These are phyloP conservation scores for Ustilago loliicola DNA, from an alignment of 1,284 basidiomycete species.

Conservation along the genomic window DNA sequence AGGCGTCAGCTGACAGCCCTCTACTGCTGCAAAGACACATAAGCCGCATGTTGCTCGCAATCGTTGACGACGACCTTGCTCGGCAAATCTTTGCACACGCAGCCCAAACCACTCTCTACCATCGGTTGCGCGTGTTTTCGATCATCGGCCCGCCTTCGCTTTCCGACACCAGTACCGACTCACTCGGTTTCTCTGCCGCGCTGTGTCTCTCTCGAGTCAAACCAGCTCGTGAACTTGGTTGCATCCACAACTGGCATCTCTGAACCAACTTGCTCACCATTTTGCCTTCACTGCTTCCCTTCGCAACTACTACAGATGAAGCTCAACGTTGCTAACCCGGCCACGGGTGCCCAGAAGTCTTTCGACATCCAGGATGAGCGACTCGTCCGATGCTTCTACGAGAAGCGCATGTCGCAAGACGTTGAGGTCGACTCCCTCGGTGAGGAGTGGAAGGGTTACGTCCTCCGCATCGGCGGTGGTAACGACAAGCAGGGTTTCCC, in stretches of 20 bases:
- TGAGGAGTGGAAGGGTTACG: conserved; percentile 97
- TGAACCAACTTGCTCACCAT: conserved; percentile 24
- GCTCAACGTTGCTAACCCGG: conserved; percentile 94
- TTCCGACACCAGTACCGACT: background rate
- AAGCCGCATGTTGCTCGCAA: background rate
- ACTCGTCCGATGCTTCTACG: conserved; percentile 91
- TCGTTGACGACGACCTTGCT: background rate
- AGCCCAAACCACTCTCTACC: background rate
- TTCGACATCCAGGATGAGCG: conserved; percentile 94
- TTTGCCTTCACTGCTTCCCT: background rate
- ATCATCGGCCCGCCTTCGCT: background rate
- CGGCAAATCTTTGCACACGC: background rate
- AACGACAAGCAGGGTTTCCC: conserved; percentile 90
- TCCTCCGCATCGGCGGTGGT: conserved; percentile 95
- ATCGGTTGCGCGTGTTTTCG: background rate
- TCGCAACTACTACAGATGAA: conserved; percentile 78
- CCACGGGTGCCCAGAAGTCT: conserved; percentile 93
- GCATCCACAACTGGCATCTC: background rate
- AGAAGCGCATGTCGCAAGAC: conserved; percentile 96
- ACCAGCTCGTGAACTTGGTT: background rate
- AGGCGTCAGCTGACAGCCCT: background rate
- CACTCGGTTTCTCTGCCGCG: background rate
- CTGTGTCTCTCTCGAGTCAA: conserved; percentile 31
- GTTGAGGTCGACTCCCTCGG: conserved; percentile 90
- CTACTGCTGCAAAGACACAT: background rate